These are phyloP conservation scores for Pichia terricola DNA, from an alignment of 1,139 yeast species.

Conservation along the genomic window DNA sequence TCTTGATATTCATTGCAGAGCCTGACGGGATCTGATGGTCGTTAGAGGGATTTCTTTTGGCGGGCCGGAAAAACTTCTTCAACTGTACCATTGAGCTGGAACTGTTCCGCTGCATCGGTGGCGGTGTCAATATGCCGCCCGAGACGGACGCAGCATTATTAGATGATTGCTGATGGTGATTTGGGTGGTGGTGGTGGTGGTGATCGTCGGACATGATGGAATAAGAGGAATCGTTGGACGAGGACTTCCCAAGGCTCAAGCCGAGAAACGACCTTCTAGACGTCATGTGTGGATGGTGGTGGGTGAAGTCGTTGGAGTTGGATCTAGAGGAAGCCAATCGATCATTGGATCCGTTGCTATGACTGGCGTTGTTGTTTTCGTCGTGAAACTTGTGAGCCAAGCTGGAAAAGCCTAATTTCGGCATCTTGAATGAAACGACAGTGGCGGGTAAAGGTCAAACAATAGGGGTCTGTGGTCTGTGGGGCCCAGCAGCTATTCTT, in stretches of 20 bases:
- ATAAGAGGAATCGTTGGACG: conserved; percentile 21
- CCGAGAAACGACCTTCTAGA: conserved; percentile 25
- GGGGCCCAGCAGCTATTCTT: too few species aligned
- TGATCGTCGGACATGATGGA: conserved; percentile 20
- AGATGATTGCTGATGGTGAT: not conserved
- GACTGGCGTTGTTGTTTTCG: not conserved
- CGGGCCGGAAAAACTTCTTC: conserved; percentile 28
- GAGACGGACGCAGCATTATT: not conserved
- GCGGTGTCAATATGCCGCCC: conserved; percentile 1
- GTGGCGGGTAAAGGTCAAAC: too few species aligned
- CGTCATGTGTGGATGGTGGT: conserved; percentile 2
- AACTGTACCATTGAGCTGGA: conserved; percentile 31
- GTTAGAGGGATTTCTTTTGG: conserved; percentile 18
- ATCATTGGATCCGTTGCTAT: not conserved
- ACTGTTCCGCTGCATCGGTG: conserved; percentile 25
- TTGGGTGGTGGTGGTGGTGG: conserved; percentile 3
- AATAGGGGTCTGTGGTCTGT: too few species aligned
- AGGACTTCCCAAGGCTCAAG: conserved; percentile 20
- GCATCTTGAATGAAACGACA: conserved; percentile 2
- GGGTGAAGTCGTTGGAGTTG: not conserved
- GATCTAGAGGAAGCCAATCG: not conserved
- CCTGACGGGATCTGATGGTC: not conserved
- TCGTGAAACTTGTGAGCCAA: conserved; percentile 11
- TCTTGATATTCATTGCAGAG: not conserved
- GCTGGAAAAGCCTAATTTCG: conserved; percentile 10